Evolutionary conservation across 495 filamentous ascomycete genomes (phyloP).

Genomic region (Neurospora sp.): DNA sequence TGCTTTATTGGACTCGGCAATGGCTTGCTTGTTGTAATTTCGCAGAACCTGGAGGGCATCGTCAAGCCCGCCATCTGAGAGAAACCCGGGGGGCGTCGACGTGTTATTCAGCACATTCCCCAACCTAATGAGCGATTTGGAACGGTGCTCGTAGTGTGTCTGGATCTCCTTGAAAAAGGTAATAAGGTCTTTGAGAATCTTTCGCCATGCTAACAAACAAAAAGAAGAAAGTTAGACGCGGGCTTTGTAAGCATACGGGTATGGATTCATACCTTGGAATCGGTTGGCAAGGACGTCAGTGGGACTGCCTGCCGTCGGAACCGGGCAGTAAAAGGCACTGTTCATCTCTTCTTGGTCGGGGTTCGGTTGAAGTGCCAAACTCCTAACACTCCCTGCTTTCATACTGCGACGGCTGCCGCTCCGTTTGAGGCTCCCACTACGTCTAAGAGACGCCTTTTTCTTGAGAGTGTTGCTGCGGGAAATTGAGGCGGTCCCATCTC

Average conservation of each 20-base stretch:
- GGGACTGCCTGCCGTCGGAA: slow-evolving; percentile 77
- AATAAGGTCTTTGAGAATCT: slow-evolving; percentile 89
- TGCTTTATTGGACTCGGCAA: slow-evolving; percentile 77
- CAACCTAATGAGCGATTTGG: slow-evolving; percentile 74
- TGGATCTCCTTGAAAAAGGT: slow-evolving; percentile 91
- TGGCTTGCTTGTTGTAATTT: slow-evolving; percentile 72
- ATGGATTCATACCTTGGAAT: slow-evolving; percentile 65
- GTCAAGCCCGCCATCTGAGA: slow-evolving; percentile 68
- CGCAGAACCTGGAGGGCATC: slow-evolving; percentile 76
- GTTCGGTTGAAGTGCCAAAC: slow-evolving; percentile 52
- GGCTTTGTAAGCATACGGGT: neutral
- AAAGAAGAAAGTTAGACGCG: slow-evolving; percentile 4
- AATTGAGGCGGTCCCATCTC: slow-evolving; percentile 30
- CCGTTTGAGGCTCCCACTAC: slow-evolving; percentile 64
- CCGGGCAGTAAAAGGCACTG: slow-evolving; percentile 78
- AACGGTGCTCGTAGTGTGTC: slow-evolving; percentile 74
- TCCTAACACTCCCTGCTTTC: slow-evolving; percentile 73
- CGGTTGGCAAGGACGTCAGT: slow-evolving; percentile 84
- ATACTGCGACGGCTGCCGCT: slow-evolving; percentile 66
- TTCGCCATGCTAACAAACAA: slow-evolving; percentile 67
- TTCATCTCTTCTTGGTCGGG: slow-evolving; percentile 62
- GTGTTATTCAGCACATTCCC: slow-evolving; percentile 77
- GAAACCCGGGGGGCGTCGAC: slow-evolving; percentile 57
- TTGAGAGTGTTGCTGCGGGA: slow-evolving; percentile 71
- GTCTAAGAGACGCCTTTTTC: slow-evolving; percentile 72